Evolutionary conservation across 2,329 filamentous ascomycete species (phyloP), one percentile per base, ranked within the genome.

Genomic region (Ophiobolus disseminans): DNA sequence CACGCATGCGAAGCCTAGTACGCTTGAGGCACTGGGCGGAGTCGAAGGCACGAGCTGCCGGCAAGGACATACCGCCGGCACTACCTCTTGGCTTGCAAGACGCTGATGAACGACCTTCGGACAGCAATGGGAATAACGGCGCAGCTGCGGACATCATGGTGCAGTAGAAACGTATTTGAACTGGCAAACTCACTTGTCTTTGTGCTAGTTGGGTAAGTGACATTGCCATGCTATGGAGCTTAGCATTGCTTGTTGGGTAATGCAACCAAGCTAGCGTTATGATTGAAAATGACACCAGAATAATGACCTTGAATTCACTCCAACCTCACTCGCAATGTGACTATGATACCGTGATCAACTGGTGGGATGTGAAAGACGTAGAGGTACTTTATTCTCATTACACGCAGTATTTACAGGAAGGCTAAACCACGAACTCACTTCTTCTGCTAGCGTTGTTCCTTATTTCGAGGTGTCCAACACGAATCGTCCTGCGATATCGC

Each of bases 11-110:
- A 46, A 85, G 89, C 56, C 80, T 99, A 3, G 86, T 96, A 31
- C 87, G 87, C 65, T 82, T 96, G 68, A 84, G 93, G 47, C 86
- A 87, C 1, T 99, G 93, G 91, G 87, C 90, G 8, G 93, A 97
- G 73, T 78, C 80, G 14, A 81, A 81, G 44, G 86, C 84, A 8
- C 57, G 75, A 28, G 72, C 74, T 19, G 65, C 72, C 11, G 73
- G 73, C 45, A 75, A 72, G 53, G 74, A 72, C 23, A 46, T 80
- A 14, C 77, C 78, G 11, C 52, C 66, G 0, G 57, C 54, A 4
- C 57, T 79, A n/a, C 66, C 70, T 3, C 62, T 80, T 11, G 77
- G 78, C 4, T 54, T 79, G 32, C 75, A 76, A 45, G 72, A 66
- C 26, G 53, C 54, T 19, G 62, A 67, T 36, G 64, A 67, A 10